Conservation (phyloP, 2,329 filamentous ascomycete species). For the Botrytis medusae region DNA sequence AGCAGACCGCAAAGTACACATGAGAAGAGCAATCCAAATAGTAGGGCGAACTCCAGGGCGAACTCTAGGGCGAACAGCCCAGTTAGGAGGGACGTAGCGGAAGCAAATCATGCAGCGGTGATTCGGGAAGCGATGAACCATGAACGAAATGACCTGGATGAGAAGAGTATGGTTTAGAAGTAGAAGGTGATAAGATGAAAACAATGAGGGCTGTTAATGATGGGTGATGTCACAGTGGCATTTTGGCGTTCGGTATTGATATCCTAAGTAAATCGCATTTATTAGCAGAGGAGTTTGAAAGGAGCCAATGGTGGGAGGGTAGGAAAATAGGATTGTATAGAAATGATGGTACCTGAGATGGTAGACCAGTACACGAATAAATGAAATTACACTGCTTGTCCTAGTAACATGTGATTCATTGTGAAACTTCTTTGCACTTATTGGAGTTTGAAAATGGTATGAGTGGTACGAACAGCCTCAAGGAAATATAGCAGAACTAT, state of each 20-base stretch:
- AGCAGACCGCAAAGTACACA: constrained; percentile 19
- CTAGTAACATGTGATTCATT: neutral
- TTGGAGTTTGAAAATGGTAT: neutral
- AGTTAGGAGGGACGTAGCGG: neutral
- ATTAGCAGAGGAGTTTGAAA: neutral
- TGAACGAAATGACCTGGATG: neutral
- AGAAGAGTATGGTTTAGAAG: constrained; percentile 1
- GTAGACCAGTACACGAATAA: neutral
- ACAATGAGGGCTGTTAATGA: neutral
- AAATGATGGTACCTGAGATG: neutral
- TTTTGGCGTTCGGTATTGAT: constrained; percentile 5
- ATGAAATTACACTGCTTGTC: neutral
- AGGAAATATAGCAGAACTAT: neutral
- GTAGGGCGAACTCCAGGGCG: constrained; percentile 10
- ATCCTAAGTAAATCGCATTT: constrained; percentile 2
- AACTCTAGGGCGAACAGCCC: constrained; percentile 22
- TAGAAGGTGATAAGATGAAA: neutral
- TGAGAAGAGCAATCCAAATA: constrained; percentile 5
- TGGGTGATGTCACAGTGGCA: neutral
- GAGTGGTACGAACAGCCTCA: neutral
- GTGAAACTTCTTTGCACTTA: neutral
- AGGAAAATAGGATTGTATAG: neutral
- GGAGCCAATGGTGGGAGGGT: neutral
- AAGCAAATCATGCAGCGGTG: neutral
- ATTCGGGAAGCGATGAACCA: neutral